Evolutionary conservation across 441 rosid genomes (phyloP).

Genomic region (Arabidopsis lyrata): DNA sequence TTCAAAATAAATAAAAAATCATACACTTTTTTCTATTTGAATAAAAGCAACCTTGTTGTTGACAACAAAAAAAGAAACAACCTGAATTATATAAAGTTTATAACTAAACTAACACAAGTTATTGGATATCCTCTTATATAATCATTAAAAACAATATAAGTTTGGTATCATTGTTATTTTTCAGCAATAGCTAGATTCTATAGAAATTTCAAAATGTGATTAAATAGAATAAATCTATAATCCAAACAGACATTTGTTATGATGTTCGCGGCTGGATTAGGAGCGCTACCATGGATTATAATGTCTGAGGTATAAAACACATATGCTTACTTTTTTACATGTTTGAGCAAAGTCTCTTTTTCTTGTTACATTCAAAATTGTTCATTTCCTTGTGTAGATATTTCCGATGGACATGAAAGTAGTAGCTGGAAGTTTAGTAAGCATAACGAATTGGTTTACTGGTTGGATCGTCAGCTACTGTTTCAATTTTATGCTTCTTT

Average conservation of each 20-base stretch:
- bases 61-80: too few relatives aligned
- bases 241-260: slow-evolving; percentile 46
- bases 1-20: background rate
- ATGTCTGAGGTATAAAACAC: slow-evolving; percentile 63
- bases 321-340: background rate
- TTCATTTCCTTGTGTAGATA: slow-evolving; percentile 32
- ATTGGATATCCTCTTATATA: background rate
- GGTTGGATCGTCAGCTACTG: slow-evolving; percentile 50
- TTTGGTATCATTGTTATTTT: too few relatives aligned
- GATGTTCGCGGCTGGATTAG: slow-evolving; percentile 53
- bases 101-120: background rate
- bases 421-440: slow-evolving; percentile 53
- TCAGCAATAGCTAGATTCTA: background rate
- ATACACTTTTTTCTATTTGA: background rate
- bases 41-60: background rate
- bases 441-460: slow-evolving; percentile 49
- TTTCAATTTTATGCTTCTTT: slow-evolving; percentile 48
- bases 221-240: background rate
- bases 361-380: background rate
- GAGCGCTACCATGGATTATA: slow-evolving; percentile 65
- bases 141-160: too few relatives aligned
- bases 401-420: slow-evolving; percentile 53
- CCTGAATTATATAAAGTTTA: too few relatives aligned
- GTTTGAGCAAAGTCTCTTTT: background rate
- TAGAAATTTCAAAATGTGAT: background rate